Evolutionary conservation across 257 asterid species (phyloP).

Genomic region (Solanum pimpinellifolium): DNA sequence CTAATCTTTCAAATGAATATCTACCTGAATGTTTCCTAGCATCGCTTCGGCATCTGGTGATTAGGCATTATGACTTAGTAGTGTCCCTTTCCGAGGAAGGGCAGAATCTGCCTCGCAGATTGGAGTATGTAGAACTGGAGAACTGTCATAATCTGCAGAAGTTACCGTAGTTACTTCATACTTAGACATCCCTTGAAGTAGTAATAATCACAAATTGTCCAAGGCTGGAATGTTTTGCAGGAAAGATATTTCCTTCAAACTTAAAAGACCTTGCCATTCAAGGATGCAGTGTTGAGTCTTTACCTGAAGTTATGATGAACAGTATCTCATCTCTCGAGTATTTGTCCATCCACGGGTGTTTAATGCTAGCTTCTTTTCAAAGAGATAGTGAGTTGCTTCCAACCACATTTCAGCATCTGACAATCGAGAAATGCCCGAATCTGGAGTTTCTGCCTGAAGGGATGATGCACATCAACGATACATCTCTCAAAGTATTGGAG

Average conservation of each 20-base stretch:
- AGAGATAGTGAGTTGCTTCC: conserved; percentile 13
- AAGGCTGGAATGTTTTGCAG: conserved; percentile 20
- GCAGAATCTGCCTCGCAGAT: conserved; percentile 22
- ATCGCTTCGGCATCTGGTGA: conserved; percentile 27
- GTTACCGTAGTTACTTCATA: conserved; percentile 22
- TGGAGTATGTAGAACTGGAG: conserved; percentile 34
- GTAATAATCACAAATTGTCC: conserved; percentile 38
- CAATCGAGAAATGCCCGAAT: conserved; percentile 25
- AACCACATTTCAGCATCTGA: conserved; percentile 37
- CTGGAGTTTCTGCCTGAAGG: conserved; percentile 40
- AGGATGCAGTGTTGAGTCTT: conserved; percentile 35
- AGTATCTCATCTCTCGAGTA: conserved; percentile 18
- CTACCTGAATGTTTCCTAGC: conserved; percentile 24
- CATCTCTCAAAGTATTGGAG: conserved; percentile 25
- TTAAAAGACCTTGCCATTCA: conserved; percentile 33
- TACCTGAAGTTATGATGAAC: conserved; percentile 27
- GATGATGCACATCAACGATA: conserved; percentile 25
- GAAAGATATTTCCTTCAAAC: conserved; percentile 24
- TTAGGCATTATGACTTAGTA: conserved; percentile 21
- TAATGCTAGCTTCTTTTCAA: conserved; percentile 30
- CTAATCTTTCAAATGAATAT: conserved; percentile 14
- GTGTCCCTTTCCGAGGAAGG: conserved; percentile 21
- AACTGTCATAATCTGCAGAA: conserved; percentile 25
- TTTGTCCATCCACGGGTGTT: conserved; percentile 30
- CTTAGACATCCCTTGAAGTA: conserved; percentile 22